phyloP scores from a whole-genome alignment of 2,329 filamentous ascomycete species.

The Tolypocladium capitatum region DNA sequence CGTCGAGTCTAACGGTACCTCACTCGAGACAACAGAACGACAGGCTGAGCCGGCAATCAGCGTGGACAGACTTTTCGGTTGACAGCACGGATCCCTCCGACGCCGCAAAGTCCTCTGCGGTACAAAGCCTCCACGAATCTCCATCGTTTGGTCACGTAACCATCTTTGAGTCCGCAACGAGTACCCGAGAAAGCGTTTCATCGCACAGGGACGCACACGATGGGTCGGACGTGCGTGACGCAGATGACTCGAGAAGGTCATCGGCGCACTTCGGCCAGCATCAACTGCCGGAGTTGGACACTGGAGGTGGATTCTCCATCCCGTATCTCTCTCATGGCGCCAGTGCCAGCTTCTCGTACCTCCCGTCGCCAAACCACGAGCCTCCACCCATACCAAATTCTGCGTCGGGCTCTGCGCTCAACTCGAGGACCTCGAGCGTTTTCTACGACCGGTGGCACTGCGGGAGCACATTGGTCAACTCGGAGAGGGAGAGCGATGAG shows the following conservation, averaged over 20 bases:
- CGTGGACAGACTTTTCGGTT: conserved; percentile 49
- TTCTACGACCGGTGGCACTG: conserved; percentile 24
- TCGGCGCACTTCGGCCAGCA: conserved; percentile 17
- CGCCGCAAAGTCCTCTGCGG: conserved; percentile 13
- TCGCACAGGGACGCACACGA: not conserved
- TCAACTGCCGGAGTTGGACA: conserved; percentile 37
- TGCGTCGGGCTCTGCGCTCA: conserved; percentile 18
- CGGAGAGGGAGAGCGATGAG: conserved; percentile 32
- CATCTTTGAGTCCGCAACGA: conserved; percentile 14
- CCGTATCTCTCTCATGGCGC: conserved; percentile 27
- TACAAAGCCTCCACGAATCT: conserved; percentile 14
- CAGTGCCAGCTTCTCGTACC: conserved; percentile 14
- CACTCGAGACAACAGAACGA: conserved; percentile 27
- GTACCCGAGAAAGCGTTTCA: conserved; percentile 1
- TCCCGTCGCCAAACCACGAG: conserved; percentile 34
- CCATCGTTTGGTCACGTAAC: conserved; percentile 18
- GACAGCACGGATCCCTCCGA: conserved; percentile 34
- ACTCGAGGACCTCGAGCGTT: conserved; percentile 28
- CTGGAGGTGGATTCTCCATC: conserved; percentile 35
- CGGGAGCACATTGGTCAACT: conserved; percentile 28
- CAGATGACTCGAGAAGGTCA: conserved; percentile 14
- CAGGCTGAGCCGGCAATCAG: conserved; percentile 39
- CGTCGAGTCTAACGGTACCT: conserved; percentile 34
- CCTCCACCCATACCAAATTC: conserved; percentile 35
- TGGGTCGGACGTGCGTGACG: conserved; percentile 9